Evolutionary conservation across 257 asterid genomes (phyloP).

Genomic region (Handroanthus guayacan): DNA sequence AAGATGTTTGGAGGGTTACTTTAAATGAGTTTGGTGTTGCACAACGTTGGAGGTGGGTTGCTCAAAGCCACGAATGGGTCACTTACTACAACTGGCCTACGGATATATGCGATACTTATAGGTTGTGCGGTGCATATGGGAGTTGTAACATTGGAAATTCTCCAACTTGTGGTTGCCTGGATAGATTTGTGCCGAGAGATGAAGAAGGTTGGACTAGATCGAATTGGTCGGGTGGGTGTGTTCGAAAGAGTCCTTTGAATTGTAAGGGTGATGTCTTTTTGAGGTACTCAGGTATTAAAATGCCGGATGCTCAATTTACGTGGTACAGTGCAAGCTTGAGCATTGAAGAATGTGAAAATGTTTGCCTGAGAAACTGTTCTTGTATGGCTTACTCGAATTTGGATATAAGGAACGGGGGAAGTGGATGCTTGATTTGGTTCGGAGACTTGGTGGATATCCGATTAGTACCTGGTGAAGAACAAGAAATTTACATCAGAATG

Average conservation of each 20-base stretch:
- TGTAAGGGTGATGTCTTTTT: constrained; percentile 27
- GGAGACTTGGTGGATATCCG: constrained; percentile 41
- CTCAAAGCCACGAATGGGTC: constrained; percentile 29
- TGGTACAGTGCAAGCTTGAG: constrained; percentile 24
- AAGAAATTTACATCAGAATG: constrained; percentile 32
- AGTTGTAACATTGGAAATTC: constrained; percentile 32
- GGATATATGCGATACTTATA: constrained; percentile 42
- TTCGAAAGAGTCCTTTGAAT: constrained; percentile 20
- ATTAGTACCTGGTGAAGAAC: constrained; percentile 1
- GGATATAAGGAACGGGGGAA: constrained; percentile 17
- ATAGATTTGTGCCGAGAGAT: constrained; percentile 32
- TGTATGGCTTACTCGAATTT: constrained; percentile 43
- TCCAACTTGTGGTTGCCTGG: constrained; percentile 39
- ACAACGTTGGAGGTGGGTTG: constrained; percentile 32
- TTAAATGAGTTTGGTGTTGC: constrained; percentile 25
- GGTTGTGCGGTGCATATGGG: constrained; percentile 42
- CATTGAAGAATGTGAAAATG: constrained; percentile 36
- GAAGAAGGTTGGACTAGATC: background rate
- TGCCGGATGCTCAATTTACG: constrained; percentile 30
- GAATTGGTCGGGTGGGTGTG: constrained; percentile 32
- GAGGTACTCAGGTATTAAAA: constrained; percentile 21
- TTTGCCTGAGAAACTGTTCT: constrained; percentile 38
- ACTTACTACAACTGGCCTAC: constrained; percentile 25
- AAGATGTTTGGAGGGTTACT: constrained; percentile 22
- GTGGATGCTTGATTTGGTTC: constrained; percentile 48